These are phyloP conservation scores for Phytophthora pini DNA, from an alignment of 352 stramenopile genomes.

Conservation along the genomic window DNA sequence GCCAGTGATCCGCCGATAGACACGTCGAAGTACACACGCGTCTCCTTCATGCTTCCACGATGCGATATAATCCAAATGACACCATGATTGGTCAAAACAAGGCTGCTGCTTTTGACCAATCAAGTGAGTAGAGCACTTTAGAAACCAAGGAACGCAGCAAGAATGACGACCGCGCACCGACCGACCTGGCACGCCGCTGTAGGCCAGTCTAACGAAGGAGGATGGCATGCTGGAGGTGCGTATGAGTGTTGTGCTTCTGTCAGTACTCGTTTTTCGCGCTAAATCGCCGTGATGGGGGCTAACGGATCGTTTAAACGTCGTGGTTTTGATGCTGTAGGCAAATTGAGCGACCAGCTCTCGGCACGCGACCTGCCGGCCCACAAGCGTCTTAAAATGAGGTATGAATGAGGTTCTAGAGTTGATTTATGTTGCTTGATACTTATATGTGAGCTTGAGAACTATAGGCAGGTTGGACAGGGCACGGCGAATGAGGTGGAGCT, in stretches of 20 bases:
- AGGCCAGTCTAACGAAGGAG: conserved; percentile 86
- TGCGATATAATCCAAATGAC: not conserved
- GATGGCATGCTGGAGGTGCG: conserved; percentile 82
- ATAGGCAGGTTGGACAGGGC: conserved; percentile 82
- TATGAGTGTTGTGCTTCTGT: not conserved
- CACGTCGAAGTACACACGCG: conserved; percentile 70
- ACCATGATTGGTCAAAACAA: not conserved
- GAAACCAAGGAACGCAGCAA: not conserved
- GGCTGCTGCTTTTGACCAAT: not conserved
- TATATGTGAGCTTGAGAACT: not conserved
- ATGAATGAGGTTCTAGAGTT: not conserved
- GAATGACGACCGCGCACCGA: conserved; percentile 88
- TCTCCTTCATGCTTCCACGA: conserved; percentile 22
- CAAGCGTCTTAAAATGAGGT: conserved; percentile 86
- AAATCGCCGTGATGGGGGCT: not conserved
- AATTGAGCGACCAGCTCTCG: conserved; percentile 82
- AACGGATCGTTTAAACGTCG: not conserved
- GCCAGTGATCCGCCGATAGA: conserved; percentile 86
- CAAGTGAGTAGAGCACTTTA: too few species aligned
- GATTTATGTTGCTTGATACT: not conserved
- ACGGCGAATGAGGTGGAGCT: conserved; percentile 81
- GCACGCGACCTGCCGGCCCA: conserved; percentile 84
- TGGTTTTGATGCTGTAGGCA: conserved; percentile 44
- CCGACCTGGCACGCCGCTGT: conserved; percentile 88
- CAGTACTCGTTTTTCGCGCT: not conserved